These are phyloP conservation scores for Plasmodium reichenowi DNA, from an alignment of 169 alveolate genomes.

Conservation along the genomic window DNA sequence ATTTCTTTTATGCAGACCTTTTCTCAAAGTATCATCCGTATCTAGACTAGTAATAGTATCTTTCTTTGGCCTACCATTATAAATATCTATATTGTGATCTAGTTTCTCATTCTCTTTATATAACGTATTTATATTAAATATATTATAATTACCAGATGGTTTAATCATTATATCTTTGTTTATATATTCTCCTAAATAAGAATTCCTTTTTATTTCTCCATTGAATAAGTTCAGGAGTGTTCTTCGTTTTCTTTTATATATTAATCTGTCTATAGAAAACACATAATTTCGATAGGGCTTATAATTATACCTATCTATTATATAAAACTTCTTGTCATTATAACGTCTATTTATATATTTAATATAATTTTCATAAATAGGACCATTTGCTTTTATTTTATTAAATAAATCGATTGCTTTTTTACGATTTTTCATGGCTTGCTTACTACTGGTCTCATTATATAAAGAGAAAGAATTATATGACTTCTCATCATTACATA, in stretches of 20 bases:
- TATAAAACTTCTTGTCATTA: not conserved
- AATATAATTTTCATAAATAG: slow-evolving; percentile 20
- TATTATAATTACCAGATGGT: no score
- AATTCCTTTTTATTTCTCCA: no score
- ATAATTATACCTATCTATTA: slow-evolving; percentile 8
- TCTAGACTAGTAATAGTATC: not conserved
- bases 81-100: not conserved
- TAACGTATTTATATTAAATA: no score
- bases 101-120: not conserved
- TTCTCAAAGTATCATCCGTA: not conserved
- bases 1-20: not conserved
- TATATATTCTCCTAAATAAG: no score
- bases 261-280: slow-evolving; percentile 42
- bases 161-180: no score
- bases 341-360: slow-evolving; percentile 36
- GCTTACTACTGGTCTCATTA: not conserved
- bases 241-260: slow-evolving; percentile 31
- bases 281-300: not conserved
- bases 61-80: not conserved
- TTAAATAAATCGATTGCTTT: slow-evolving; percentile 4
- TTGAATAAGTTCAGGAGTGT: no score
- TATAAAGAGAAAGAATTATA: not conserved
- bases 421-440: not conserved
- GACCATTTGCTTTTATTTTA: not conserved
- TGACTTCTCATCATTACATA: slow-evolving; percentile 1